A percentile compares a stretch with the other conserved stretches of the same genome.
These are phyloP conservation scores for Elsinoe fawcettii DNA, from an alignment of 2,329 filamentous ascomycete genomes.

Conservation along the genomic window DNA sequence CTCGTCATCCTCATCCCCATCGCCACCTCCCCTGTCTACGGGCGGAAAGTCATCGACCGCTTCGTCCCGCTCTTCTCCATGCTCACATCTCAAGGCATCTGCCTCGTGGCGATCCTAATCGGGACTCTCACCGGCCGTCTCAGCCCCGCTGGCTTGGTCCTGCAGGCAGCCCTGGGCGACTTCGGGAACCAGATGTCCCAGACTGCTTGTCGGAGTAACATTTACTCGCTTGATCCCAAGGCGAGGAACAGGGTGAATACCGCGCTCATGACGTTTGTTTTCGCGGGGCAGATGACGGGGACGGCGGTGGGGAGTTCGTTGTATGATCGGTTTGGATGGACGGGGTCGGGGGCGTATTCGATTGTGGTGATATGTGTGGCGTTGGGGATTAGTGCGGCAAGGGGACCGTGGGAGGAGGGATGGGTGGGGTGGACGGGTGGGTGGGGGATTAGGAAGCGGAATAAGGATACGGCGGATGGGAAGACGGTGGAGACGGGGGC, in stretches of 20 bases:
- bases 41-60: slow-evolving; percentile 61
- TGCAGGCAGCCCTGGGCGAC: slow-evolving; percentile 64
- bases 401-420: slow-evolving; percentile 49
- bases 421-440: slow-evolving; percentile 58
- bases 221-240: slow-evolving; percentile 63
- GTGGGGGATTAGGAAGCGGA: slow-evolving; percentile 42
- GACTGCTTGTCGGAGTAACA: slow-evolving; percentile 62
- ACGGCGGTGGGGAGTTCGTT: slow-evolving; percentile 46
- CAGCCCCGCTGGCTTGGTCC: slow-evolving; percentile 61
- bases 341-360: slow-evolving; percentile 48
- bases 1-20: slow-evolving; percentile 68
- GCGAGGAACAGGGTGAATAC: slow-evolving; percentile 71
- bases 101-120: slow-evolving; percentile 54
- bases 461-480: slow-evolving; percentile 34
- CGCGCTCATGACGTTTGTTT: slow-evolving; percentile 69
- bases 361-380: slow-evolving; percentile 43
- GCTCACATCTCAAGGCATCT: slow-evolving; percentile 52
- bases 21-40: slow-evolving; percentile 59
- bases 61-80: slow-evolving; percentile 62
- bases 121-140: slow-evolving; percentile 61
- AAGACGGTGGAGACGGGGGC: slow-evolving; percentile 23
- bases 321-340: slow-evolving; percentile 51
- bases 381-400: slow-evolving; percentile 18
- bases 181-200: slow-evolving; percentile 65
- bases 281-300: slow-evolving; percentile 67